Conservation (phyloP, 2,329 filamentous ascomycete species). For the Diaporthe sp. region DNA sequence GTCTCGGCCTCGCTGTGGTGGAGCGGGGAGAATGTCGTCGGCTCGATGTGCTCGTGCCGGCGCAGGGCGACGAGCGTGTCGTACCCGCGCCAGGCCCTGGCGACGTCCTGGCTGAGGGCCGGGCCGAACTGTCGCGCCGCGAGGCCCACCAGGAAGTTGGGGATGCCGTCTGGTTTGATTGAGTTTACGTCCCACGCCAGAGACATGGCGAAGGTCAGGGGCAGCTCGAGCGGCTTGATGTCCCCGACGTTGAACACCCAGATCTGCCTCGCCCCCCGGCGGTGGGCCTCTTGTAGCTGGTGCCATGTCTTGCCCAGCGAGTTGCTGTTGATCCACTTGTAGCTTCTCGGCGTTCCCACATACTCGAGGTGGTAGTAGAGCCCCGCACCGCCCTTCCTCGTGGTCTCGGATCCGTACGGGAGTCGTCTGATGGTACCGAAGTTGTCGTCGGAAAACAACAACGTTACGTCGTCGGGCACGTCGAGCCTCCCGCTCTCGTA, state of each 20-base stretch:
- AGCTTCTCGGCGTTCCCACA: slow-evolving; percentile 69
- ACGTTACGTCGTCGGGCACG: slow-evolving; percentile 69
- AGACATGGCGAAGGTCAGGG: slow-evolving; percentile 67
- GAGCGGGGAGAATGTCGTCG: slow-evolving; percentile 64
- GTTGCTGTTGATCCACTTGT: slow-evolving; percentile 73
- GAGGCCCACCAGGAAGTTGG: slow-evolving; percentile 58
- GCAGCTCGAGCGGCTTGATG: slow-evolving; percentile 68
- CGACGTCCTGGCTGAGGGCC: slow-evolving; percentile 54
- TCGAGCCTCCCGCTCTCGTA: slow-evolving; percentile 66
- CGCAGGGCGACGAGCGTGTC: slow-evolving; percentile 59
- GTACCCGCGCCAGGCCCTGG: slow-evolving; percentile 63
- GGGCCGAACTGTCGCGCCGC: slow-evolving; percentile 36
- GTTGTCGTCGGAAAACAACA: slow-evolving; percentile 73
- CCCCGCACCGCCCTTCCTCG: slow-evolving; percentile 65
- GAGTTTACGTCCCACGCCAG: slow-evolving; percentile 65
- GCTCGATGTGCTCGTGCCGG: slow-evolving; percentile 70
- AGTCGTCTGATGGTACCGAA: slow-evolving; percentile 69
- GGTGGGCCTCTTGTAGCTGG: slow-evolving; percentile 61
- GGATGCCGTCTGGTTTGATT: slow-evolving; percentile 57
- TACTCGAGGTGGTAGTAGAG: slow-evolving; percentile 71
- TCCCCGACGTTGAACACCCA: slow-evolving; percentile 76
- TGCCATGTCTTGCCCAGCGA: slow-evolving; percentile 48
- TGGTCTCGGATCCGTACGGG: slow-evolving; percentile 62
- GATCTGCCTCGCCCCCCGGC: slow-evolving; percentile 65
- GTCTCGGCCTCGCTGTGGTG: slow-evolving; percentile 70